Conservation (phyloP, 192 early-diverging fungal genomes). For the Podila epicladia region DNA sequence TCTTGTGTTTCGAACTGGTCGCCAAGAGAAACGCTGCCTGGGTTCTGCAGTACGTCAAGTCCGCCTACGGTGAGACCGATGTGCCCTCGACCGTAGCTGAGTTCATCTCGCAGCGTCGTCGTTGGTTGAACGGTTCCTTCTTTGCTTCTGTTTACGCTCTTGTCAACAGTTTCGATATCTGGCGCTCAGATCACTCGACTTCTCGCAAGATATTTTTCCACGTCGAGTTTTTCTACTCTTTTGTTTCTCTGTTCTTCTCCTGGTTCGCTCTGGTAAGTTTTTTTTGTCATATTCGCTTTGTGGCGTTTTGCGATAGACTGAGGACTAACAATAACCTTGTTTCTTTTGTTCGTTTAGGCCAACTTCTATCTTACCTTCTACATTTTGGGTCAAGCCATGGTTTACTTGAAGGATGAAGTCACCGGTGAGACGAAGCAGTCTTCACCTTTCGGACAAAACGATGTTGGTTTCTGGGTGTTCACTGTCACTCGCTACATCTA, state of each 20-base stretch:
- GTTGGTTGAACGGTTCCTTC: constrained; percentile 97
- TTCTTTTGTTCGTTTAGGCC: constrained; percentile 50
- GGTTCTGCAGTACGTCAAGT: constrained; percentile 78
- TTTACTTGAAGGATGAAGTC: constrained; percentile 19
- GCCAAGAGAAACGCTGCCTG: constrained; percentile 75
- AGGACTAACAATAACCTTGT: constrained; percentile 6
- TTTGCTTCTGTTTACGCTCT: constrained; percentile 93
- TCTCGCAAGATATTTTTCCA: constrained; percentile 78
- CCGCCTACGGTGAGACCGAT: constrained; percentile 84
- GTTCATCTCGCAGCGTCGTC: constrained; percentile 95
- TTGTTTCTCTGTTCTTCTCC: constrained; percentile 83
- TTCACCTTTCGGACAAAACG: constrained; percentile 51
- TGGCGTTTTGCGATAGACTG: background rate
- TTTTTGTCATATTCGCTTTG: constrained; percentile 33
- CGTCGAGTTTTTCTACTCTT: constrained; percentile 85
- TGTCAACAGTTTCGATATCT: constrained; percentile 80
- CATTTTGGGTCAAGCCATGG: constrained; percentile 75
- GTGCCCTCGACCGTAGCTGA: constrained; percentile 83
- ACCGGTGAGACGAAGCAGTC: constrained; percentile 16
- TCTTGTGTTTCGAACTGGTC: constrained; percentile 86
- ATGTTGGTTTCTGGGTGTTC: constrained; percentile 63
- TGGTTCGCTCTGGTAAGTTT: constrained; percentile 86
- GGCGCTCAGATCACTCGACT: constrained; percentile 77
- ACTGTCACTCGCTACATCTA: constrained; percentile 66
- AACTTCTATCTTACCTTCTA: constrained; percentile 94